Evolutionary conservation across 495 filamentous ascomycete species (phyloP).

Genomic region (Cercophora samala): DNA sequence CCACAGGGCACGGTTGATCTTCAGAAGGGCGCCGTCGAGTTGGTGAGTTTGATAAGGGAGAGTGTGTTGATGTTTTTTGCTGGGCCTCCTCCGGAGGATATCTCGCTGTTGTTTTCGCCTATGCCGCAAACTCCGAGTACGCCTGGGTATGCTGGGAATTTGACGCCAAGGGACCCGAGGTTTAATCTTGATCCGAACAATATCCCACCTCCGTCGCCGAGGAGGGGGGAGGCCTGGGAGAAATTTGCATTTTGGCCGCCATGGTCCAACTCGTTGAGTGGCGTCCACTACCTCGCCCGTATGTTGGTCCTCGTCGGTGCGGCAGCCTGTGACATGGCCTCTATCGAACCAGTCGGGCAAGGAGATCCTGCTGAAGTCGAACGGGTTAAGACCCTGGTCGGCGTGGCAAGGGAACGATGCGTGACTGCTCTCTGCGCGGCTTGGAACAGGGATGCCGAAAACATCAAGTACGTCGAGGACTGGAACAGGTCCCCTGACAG

Average conservation of each 20-base stretch:
- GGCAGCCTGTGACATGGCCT: slow-evolving; percentile 82
- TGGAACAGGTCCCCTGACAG: slow-evolving; percentile 80
- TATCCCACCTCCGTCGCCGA: slow-evolving; percentile 71
- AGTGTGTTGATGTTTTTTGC: slow-evolving; percentile 76
- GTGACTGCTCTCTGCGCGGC: slow-evolving; percentile 74
- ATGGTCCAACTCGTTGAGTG: slow-evolving; percentile 82
- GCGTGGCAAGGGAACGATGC: slow-evolving; percentile 75
- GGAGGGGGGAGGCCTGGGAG: slow-evolving; percentile 78
- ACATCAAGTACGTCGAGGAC: slow-evolving; percentile 84
- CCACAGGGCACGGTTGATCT: slow-evolving; percentile 65
- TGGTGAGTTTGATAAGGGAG: slow-evolving; percentile 77
- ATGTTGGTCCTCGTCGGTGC: slow-evolving; percentile 75
- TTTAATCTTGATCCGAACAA: slow-evolving; percentile 78
- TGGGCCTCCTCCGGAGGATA: slow-evolving; percentile 86
- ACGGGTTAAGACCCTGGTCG: slow-evolving; percentile 66
- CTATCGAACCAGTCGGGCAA: slow-evolving; percentile 59
- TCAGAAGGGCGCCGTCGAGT: slow-evolving; percentile 71
- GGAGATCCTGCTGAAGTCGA: slow-evolving; percentile 58
- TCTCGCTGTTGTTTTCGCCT: slow-evolving; percentile 79
- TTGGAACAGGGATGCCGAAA: slow-evolving; percentile 85
- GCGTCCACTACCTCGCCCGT: slow-evolving; percentile 78
- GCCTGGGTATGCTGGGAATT: slow-evolving; percentile 47
- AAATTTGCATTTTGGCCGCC: slow-evolving; percentile 97
- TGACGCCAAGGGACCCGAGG: slow-evolving; percentile 59
- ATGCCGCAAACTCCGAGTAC: slow-evolving; percentile 67